phyloP scores from a whole-genome alignment of 257 asterid species.

The Anisodus acutangulus region DNA sequence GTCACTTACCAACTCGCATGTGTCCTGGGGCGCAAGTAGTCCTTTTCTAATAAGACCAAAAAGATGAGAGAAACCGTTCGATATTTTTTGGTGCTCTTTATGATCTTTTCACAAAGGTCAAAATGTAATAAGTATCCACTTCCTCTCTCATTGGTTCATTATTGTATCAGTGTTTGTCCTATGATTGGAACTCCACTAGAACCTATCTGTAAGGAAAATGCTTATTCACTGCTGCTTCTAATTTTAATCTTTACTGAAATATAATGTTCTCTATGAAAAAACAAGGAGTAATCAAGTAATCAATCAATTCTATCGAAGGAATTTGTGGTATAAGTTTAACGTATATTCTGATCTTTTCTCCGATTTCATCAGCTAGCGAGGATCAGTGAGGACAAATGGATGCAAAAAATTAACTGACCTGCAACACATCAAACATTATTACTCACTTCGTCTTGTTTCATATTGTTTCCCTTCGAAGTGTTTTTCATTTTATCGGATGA shows the following conservation, averaged over 20 bases:
- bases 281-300: background rate
- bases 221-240: background rate
- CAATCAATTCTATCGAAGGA: background rate
- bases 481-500: no score
- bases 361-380: no score
- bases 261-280: background rate
- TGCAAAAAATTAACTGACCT: no score
- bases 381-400: no score
- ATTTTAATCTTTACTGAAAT: background rate
- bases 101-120: background rate
- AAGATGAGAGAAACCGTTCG: background rate
- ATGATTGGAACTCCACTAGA: background rate
- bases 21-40: no score
- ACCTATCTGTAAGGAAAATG: background rate
- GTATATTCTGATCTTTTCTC: no score
- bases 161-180: background rate
- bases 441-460: no score
- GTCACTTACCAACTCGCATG: no score
- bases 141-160: background rate
- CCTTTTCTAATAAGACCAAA: background rate
- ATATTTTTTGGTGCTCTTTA: background rate
- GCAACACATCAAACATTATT: no score
- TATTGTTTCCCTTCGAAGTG: no score
- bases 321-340: no score
- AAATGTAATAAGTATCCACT: background rate